Conservation (phyloP, 2,329 filamentous ascomycete genomes). For the Alternaria dauci region DNA sequence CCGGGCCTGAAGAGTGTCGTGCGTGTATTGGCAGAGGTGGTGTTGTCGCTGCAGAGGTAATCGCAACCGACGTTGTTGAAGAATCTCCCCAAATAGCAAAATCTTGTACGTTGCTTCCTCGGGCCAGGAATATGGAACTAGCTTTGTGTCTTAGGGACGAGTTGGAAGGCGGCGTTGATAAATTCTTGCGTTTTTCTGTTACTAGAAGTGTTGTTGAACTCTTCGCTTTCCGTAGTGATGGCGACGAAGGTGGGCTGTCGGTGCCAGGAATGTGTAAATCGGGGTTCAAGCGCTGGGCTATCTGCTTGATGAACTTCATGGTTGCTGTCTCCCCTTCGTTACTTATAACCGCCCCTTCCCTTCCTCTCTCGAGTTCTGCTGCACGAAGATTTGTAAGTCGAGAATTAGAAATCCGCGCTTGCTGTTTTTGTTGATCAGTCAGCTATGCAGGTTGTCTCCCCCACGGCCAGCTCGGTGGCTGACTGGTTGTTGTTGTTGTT, state of each 20-base stretch:
- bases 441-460: not conserved
- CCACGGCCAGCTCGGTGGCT: not conserved
- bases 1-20: not conserved
- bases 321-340: not conserved
- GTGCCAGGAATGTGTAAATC: constrained; percentile 11
- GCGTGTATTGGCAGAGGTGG: not conserved
- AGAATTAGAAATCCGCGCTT: not conserved
- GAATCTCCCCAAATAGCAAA: not conserved
- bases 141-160: not conserved
- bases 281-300: constrained; percentile 12
- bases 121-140: constrained; percentile 1
- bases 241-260: not conserved
- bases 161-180: not conserved
- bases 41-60: not conserved
- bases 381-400: not conserved
- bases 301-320: constrained; percentile 18
- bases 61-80: not conserved
- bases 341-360: not conserved
- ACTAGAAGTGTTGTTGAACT: not conserved
- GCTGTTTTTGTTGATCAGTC: not conserved
- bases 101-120: not conserved
- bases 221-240: not conserved
- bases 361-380: not conserved
- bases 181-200: not conserved
- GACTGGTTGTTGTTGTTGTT: not conserved